These are phyloP conservation scores for Termitomyces sp. DNA, from an alignment of 768 basidiomycete species.

Conservation along the genomic window DNA sequence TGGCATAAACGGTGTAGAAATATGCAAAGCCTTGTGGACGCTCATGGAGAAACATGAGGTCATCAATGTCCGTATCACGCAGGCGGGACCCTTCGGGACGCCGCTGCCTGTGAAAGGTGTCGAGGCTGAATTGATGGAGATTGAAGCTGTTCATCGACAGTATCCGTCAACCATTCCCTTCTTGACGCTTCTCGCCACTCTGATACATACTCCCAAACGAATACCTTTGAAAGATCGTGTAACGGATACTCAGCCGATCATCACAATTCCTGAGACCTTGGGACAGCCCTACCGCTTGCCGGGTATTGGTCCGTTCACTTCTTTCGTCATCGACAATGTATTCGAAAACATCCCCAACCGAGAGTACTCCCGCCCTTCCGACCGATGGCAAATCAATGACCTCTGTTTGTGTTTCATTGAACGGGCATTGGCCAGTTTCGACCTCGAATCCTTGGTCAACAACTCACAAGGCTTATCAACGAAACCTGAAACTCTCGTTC, in stretches of 20 bases:
- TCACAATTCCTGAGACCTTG: slow-evolving; percentile 75
- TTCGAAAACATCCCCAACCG: slow-evolving; percentile 72
- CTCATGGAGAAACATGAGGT: slow-evolving; percentile 83
- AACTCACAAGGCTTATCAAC: slow-evolving; percentile 46
- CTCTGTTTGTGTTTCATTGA: slow-evolving; percentile 83
- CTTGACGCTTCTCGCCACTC: slow-evolving; percentile 71
- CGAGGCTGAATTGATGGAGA: slow-evolving; percentile 82
- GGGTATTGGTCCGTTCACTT: slow-evolving; percentile 75
- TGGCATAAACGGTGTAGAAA: slow-evolving; percentile 65
- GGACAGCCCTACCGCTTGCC: slow-evolving; percentile 78
- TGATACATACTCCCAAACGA: slow-evolving; percentile 81
- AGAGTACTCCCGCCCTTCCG: slow-evolving; percentile 69
- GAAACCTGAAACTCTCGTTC: slow-evolving; percentile 48
- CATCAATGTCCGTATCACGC: slow-evolving; percentile 59
- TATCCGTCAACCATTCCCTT: slow-evolving; percentile 93
- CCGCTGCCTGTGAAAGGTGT: slow-evolving; percentile 66
- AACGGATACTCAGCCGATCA: slow-evolving; percentile 52
- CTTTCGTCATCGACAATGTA: slow-evolving; percentile 89
- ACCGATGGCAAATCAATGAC: slow-evolving; percentile 86
- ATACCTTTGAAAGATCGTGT: slow-evolving; percentile 56
- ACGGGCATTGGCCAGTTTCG: slow-evolving; percentile 74
- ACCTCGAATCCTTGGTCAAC: slow-evolving; percentile 67
- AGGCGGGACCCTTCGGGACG: slow-evolving; percentile 33
- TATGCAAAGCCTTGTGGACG: slow-evolving; percentile 79
- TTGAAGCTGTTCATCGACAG: slow-evolving; percentile 70